These are phyloP conservation scores for Globisporangium uncinulatum DNA, from an alignment of 352 stramenopile species.

Conservation along the genomic window DNA sequence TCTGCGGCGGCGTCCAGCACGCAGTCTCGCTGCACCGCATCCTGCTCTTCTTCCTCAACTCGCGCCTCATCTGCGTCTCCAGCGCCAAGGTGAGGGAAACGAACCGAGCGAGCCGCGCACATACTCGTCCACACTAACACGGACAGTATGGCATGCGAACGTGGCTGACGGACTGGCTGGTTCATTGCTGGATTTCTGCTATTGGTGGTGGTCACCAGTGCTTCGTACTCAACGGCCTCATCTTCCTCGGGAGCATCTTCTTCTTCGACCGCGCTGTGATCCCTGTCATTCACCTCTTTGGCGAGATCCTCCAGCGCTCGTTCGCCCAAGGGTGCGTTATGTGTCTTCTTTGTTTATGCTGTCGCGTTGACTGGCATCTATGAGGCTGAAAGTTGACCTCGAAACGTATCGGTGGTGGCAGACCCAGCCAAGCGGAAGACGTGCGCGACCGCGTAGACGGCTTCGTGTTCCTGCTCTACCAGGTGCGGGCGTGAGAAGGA, in stretches of 20 bases:
- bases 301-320: slow-evolving; percentile 66
- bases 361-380: no score
- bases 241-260: slow-evolving; percentile 88
- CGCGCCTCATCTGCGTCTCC: slow-evolving; percentile 76
- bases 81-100: slow-evolving; percentile 56
- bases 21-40: slow-evolving; percentile 83
- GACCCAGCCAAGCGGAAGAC: slow-evolving; percentile 52
- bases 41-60: slow-evolving; percentile 83
- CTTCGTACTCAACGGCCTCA: slow-evolving; percentile 86
- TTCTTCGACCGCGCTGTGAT: slow-evolving; percentile 85
- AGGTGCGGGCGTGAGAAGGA: slow-evolving; percentile 23
- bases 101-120: no score
- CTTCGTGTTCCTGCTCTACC: slow-evolving; percentile 85
- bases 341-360: background rate
- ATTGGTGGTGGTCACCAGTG: slow-evolving; percentile 17
- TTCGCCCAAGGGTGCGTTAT: slow-evolving; percentile 49
- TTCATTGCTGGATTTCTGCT: background rate
- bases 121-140: background rate
- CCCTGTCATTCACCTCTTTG: slow-evolving; percentile 85
- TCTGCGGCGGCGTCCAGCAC: slow-evolving; percentile 83
- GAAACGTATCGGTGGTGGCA: slow-evolving; percentile 10
- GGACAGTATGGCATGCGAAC: no score
- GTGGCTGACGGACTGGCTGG: no score
- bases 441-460: slow-evolving; percentile 73
- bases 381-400: background rate